Evolutionary conservation across 768 basidiomycete genomes (phyloP).

Genomic region (Suillus hirtellus): DNA sequence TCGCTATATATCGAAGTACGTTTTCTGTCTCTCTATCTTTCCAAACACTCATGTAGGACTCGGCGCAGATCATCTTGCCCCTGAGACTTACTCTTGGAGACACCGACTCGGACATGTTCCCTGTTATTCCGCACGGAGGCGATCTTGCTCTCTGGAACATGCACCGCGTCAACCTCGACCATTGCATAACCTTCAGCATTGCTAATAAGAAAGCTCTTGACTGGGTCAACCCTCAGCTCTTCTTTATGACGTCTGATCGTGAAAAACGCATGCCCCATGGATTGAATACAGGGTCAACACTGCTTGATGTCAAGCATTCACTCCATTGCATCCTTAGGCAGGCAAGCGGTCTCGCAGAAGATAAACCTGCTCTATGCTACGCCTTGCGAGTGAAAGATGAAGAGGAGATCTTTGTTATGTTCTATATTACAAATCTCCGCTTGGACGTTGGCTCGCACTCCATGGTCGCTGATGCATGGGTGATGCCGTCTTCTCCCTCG

Average conservation of each 20-base stretch:
- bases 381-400: slow-evolving; percentile 16
- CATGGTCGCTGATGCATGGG: slow-evolving; percentile 50
- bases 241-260: slow-evolving; percentile 33
- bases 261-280: slow-evolving; percentile 27
- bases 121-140: slow-evolving; percentile 21
- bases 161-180: slow-evolving; percentile 40
- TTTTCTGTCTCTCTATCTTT: neutral
- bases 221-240: slow-evolving; percentile 37
- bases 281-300: slow-evolving; percentile 10
- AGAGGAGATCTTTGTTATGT: slow-evolving; percentile 34
- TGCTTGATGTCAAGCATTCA: slow-evolving; percentile 35
- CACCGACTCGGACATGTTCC: slow-evolving; percentile 27
- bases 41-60: neutral
- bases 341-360: slow-evolving; percentile 25
- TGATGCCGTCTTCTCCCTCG: slow-evolving; percentile 37
- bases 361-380: slow-evolving; percentile 21
- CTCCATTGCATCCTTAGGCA: slow-evolving; percentile 30
- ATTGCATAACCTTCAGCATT: slow-evolving; percentile 34
- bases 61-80: slow-evolving; percentile 25
- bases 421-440: slow-evolving; percentile 48
- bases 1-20: slow-evolving; percentile 48
- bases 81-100: slow-evolving; percentile 16
- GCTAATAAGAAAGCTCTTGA: slow-evolving; percentile 11
- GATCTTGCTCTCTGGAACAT: slow-evolving; percentile 35
- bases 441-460: slow-evolving; percentile 52